Conservation (phyloP, 306 rosid genomes). For the Vigna hirtella region DNA sequence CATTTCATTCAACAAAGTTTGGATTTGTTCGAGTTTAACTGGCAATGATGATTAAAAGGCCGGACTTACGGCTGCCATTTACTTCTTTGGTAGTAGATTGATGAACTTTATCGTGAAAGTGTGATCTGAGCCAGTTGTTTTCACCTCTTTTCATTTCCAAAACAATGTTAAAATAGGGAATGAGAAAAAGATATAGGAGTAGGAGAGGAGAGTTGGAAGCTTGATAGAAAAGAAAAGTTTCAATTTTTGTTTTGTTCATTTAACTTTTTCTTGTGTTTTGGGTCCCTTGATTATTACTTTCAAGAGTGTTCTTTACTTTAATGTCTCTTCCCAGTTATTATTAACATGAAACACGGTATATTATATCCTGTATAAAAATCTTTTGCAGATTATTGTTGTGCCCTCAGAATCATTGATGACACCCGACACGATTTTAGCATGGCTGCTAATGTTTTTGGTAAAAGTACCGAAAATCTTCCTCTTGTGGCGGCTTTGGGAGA, state of each 20-base stretch:
- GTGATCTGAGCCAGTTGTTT: constrained; percentile 64
- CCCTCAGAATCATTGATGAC: constrained; percentile 63
- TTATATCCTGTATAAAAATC: constrained; percentile 28
- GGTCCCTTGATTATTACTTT: too few species aligned
- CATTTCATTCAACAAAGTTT: constrained; percentile 6
- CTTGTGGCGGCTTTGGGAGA: constrained; percentile 64
- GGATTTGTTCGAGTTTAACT: constrained; percentile 26
- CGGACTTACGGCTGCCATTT: constrained; percentile 83
- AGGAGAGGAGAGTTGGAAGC: too few species aligned
- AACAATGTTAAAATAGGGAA: background rate
- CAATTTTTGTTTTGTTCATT: too few species aligned
- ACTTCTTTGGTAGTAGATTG: constrained; percentile 76
- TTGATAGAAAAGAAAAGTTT: too few species aligned
- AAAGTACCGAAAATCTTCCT: constrained; percentile 61
- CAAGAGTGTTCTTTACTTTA: background rate
- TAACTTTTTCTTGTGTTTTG: too few species aligned
- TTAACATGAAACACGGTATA: background rate
- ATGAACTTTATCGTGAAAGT: constrained; percentile 66
- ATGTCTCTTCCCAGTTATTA: background rate
- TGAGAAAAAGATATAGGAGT: background rate
- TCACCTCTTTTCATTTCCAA: background rate
- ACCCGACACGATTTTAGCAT: constrained; percentile 49
- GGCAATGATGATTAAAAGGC: constrained; percentile 93
- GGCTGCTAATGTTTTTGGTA: constrained; percentile 60
- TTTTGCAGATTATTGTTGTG: constrained; percentile 59